Percentiles rank a stretch among this genome's conserved stretches.
These are phyloP conservation scores for Bothriochloa decipiens DNA, from an alignment of 176 grass and related monocot genomes.

Conservation along the genomic window DNA sequence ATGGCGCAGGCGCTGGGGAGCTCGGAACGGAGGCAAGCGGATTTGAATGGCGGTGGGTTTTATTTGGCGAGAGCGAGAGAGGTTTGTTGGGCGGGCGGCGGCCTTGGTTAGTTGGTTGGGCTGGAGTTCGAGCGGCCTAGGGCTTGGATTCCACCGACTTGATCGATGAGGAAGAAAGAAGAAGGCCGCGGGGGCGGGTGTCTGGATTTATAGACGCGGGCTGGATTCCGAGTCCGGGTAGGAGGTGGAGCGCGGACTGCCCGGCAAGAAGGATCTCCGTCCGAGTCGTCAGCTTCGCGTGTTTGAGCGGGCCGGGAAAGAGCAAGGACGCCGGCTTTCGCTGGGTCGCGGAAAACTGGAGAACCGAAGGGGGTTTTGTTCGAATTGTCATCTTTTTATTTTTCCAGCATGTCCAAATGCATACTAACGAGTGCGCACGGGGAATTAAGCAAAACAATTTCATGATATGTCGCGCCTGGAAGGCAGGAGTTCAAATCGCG, in stretches of 20 bases:
- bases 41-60: conserved; percentile 33
- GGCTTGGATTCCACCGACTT: conserved; percentile 26
- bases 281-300: background rate
- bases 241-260: background rate
- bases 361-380: too few species aligned
- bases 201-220: conserved; percentile 31
- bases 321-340: background rate
- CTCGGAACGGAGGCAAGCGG: conserved; percentile 1
- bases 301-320: background rate
- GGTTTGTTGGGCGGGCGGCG: background rate
- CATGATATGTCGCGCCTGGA: too few species aligned
- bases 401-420: too few species aligned
- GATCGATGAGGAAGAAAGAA: conserved; percentile 3
- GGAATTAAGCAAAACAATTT: too few species aligned
- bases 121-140: conserved; percentile 1
- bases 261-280: background rate
- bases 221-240: background rate
- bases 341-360: too few species aligned
- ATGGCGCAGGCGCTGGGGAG: background rate
- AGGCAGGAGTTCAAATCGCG: too few species aligned
- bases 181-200: background rate
- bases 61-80: conserved; percentile 33
- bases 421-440: too few species aligned
- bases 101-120: conserved; percentile 8
- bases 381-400: too few species aligned